phyloP scores from a whole-genome alignment of 768 basidiomycete species.

The Auriscalpium microsporum region DNA sequence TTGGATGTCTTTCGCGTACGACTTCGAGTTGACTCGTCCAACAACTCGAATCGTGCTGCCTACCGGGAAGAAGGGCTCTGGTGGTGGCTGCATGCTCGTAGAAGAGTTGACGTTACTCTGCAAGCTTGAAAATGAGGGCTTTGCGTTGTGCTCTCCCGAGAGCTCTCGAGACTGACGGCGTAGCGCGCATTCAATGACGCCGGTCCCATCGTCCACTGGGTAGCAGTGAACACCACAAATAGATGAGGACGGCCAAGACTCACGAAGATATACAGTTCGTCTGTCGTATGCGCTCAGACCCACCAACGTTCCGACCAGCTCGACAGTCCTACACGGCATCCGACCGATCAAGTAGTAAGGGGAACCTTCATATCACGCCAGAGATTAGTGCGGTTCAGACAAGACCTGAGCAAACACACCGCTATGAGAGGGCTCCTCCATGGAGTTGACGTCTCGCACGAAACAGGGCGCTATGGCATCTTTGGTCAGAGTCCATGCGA shows the following conservation, averaged over 20 bases:
- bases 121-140: background rate
- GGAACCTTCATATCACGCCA: constrained; percentile 25
- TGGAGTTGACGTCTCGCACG: background rate
- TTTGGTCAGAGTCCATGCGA: background rate
- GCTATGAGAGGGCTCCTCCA: background rate
- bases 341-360: constrained; percentile 69
- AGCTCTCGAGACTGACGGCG: constrained; percentile 21
- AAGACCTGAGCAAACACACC: constrained; percentile 3
- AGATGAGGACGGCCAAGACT: constrained; percentile 8
- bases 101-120: background rate
- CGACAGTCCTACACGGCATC: constrained; percentile 59
- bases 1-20: constrained; percentile 2
- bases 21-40: constrained; percentile 4
- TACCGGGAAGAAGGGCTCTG: constrained; percentile 4
- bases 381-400: background rate
- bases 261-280: constrained; percentile 52
- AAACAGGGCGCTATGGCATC: background rate
- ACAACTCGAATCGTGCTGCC: constrained; percentile 5
- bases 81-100: background rate
- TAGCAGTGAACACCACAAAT: background rate
- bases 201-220: constrained; percentile 73
- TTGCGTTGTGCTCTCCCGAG: background rate
- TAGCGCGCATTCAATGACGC: constrained; percentile 59
- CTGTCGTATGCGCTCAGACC: constrained; percentile 53
- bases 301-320: constrained; percentile 56